A percentile compares a stretch with the other conserved stretches of the same genome.
Evolutionary conservation across 495 filamentous ascomycete species (phyloP).

Genomic region (Penicillium steckii): DNA sequence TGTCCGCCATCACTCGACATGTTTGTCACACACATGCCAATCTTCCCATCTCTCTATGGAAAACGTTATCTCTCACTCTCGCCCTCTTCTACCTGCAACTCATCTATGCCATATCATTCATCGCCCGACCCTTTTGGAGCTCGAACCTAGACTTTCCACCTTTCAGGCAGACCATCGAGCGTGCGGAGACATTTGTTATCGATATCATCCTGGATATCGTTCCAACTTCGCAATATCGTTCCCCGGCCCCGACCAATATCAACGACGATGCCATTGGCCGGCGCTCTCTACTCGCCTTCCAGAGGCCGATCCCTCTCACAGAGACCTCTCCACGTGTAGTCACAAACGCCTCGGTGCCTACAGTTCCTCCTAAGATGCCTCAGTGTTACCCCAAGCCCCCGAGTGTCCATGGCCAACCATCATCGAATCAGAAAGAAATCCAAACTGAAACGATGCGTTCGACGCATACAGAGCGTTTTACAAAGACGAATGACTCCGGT

Average conservation of each 20-base stretch:
- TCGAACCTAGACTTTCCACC: slow-evolving; percentile 12
- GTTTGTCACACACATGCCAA: slow-evolving; percentile 3
- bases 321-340: neutral
- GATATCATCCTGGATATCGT: slow-evolving; percentile 12
- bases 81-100: slow-evolving; percentile 19
- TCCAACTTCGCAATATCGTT: slow-evolving; percentile 15
- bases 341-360: neutral
- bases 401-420: too few species aligned
- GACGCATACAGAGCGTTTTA: neutral
- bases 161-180: slow-evolving; percentile 8
- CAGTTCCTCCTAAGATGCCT: neutral
- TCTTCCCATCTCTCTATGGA: slow-evolving; percentile 17
- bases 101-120: slow-evolving; percentile 18
- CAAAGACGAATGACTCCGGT: neutral
- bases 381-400: slow-evolving; percentile 2
- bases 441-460: neutral
- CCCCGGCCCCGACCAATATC: slow-evolving; percentile 8
- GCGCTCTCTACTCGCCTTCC: neutral
- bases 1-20: slow-evolving; percentile 2
- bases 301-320: neutral
- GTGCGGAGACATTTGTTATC: slow-evolving; percentile 10
- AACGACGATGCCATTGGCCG: neutral
- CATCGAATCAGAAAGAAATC: neutral
- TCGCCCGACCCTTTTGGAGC: slow-evolving; percentile 14
- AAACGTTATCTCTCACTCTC: slow-evolving; percentile 12